phyloP scores from a whole-genome alignment of 768 basidiomycete genomes.

The Termitomyces sp. region DNA sequence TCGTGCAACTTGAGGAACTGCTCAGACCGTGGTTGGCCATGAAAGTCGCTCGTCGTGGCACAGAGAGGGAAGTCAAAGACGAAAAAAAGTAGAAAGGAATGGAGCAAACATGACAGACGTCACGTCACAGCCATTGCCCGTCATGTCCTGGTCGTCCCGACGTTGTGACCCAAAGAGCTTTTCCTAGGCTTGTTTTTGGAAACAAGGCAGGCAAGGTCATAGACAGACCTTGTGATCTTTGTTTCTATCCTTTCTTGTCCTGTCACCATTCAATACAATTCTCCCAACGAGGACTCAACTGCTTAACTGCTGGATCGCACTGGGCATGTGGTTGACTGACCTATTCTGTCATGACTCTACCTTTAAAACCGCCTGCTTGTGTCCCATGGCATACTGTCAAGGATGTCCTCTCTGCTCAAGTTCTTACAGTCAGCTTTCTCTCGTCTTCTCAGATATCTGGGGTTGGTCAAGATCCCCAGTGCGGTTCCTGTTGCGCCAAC shows the following conservation, averaged over 20 bases:
- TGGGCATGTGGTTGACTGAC: neutral
- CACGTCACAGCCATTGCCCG: neutral
- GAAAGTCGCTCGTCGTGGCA: neutral
- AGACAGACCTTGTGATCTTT: constrained; percentile 2
- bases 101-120: neutral
- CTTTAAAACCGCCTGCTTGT: neutral
- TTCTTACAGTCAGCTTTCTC: neutral
- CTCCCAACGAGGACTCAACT: neutral
- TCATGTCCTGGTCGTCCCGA: too few relatives aligned
- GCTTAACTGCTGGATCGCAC: neutral
- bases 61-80: neutral
- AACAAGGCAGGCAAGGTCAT: neutral
- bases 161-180: neutral
- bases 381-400: neutral
- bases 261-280: neutral
- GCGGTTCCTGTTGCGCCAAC: neutral
- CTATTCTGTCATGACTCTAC: neutral
- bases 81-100: neutral
- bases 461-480: neutral
- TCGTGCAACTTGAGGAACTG: neutral
- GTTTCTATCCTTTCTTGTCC: neutral
- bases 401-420: constrained; percentile 2
- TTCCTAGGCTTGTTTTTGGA: neutral
- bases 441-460: neutral
- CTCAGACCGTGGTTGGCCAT: neutral